phyloP scores from a whole-genome alignment of 2,329 filamentous ascomycete genomes.

The Neonectria punicea region DNA sequence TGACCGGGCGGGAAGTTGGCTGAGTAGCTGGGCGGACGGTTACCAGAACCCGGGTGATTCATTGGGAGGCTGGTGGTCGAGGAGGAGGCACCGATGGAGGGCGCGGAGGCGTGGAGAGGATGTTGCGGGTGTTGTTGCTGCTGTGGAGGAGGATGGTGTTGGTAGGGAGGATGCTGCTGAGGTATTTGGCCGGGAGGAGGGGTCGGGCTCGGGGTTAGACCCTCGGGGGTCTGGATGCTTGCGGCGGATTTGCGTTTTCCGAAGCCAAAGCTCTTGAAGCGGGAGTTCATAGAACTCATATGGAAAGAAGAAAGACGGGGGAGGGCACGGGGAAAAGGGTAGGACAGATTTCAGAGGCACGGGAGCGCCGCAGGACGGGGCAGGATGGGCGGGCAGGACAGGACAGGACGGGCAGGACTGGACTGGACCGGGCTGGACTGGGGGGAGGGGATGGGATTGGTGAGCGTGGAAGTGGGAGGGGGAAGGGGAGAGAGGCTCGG shows the following conservation, averaged over 20 bases:
- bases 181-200: slow-evolving; percentile 61
- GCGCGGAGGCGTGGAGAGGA: slow-evolving; percentile 39
- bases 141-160: slow-evolving; percentile 49
- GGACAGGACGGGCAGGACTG: slow-evolving; percentile 33
- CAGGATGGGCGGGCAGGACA: slow-evolving; percentile 32
- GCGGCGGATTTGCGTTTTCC: slow-evolving; percentile 80
- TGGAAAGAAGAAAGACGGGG: slow-evolving; percentile 47
- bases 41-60: slow-evolving; percentile 70
- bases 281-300: slow-evolving; percentile 84
- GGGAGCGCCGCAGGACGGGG: slow-evolving; percentile 36
- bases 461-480: slow-evolving; percentile 33
- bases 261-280: slow-evolving; percentile 83
- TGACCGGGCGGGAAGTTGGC: slow-evolving; percentile 63
- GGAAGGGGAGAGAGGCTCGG: slow-evolving; percentile 33
- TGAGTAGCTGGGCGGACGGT: slow-evolving; percentile 72
- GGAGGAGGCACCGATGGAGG: slow-evolving; percentile 53
- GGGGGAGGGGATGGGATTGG: slow-evolving; percentile 35
- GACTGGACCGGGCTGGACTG: slow-evolving; percentile 29
- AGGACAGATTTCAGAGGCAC: slow-evolving; percentile 41
- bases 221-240: slow-evolving; percentile 65
- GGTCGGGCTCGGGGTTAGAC: slow-evolving; percentile 45
- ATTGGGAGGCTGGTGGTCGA: slow-evolving; percentile 64
- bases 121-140: slow-evolving; percentile 41
- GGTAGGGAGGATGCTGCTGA: slow-evolving; percentile 57
- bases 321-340: slow-evolving; percentile 40